Evolutionary conservation across 306 rosid species (phyloP).

Genomic region (Cucurbita ficifolia): DNA sequence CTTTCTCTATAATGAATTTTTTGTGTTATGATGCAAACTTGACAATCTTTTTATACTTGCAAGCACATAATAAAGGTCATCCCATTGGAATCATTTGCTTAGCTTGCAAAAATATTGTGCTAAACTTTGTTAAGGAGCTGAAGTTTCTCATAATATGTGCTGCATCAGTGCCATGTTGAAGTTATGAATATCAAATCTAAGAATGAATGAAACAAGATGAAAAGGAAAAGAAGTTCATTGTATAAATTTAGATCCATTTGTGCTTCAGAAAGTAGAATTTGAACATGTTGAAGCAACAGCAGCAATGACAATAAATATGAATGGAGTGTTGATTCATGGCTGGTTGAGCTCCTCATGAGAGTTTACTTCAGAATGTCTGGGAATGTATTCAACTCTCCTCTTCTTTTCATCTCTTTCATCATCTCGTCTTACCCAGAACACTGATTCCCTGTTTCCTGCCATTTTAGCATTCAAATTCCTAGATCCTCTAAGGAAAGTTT

Average conservation of each 20-base stretch:
- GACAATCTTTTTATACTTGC: neutral
- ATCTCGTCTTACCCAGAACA: conserved; percentile 34
- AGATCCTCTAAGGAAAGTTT: conserved; percentile 53
- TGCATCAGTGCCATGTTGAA: neutral
- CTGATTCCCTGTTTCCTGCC: conserved; percentile 30
- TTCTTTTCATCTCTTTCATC: conserved; percentile 61
- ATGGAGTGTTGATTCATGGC: conserved; percentile 26
- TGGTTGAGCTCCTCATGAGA: conserved; percentile 60
- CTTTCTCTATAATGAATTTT: neutral
- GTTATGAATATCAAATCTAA: neutral
- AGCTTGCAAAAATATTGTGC: neutral
- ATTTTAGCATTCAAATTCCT: conserved; percentile 41
- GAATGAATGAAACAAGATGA: neutral
- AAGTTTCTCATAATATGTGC: neutral
- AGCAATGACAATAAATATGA: neutral
- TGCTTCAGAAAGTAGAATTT: neutral
- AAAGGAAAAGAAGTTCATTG: neutral
- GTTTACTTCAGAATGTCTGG: conserved; percentile 57
- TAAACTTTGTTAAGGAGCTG: neutral
- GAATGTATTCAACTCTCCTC: conserved; percentile 71
- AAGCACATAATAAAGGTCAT: neutral
- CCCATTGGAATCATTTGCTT: neutral
- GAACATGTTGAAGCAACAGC: neutral
- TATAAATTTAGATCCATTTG: neutral
- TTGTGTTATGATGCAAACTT: neutral